Base-by-base conservation (phyloP, 805 yeast species). In the Schwanniomyces occidentalis region DNA sequence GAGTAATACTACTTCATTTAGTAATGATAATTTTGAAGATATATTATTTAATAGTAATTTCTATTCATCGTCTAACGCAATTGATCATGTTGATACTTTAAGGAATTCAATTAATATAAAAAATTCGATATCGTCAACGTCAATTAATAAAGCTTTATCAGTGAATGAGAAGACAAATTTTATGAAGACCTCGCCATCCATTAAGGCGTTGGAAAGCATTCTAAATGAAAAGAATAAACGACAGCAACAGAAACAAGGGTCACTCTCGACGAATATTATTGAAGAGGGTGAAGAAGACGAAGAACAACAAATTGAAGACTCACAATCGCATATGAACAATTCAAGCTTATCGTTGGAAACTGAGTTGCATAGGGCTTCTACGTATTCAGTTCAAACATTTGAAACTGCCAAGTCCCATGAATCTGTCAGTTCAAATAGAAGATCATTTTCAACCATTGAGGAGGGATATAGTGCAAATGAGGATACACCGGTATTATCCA, bases 111-210 rank as follows among this genome's bases (percentile, higher is more conserved):
- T 60, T 31, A 55, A 53, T 27, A 47, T 62, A 43, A 53, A 54
- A 13, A 35, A 51, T 34, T 50, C 61, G 8, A 40, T 47, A 22
- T 58, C 61, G 34, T 42, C 61, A 4, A 48, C 45, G 18, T 56
- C 60, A 33, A 41, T 56, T 30, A 42, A 42, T 28, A 52, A 49
- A 3, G 41, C 47, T 25, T 31, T 49, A 12, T 9, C 35, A 12
- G 20, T 21, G n/a, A 17, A 13, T 7, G 39, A 39, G 28, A 43
- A 43, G 23, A 55, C 71, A 8, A 42, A 49, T 22, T 51, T 58
- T 42, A 66, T 67, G 65, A 57, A 56, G 36, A 49, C 48, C 18
- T 63, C 71, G 19, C 74, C 72, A 5, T 61, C 69, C 6, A 61
- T 68, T 51, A 60, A 61, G 42, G 71, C 71, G 9, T 52, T 68